Conservation (phyloP, 441 rosid species). For the Viola pubescens region DNA sequence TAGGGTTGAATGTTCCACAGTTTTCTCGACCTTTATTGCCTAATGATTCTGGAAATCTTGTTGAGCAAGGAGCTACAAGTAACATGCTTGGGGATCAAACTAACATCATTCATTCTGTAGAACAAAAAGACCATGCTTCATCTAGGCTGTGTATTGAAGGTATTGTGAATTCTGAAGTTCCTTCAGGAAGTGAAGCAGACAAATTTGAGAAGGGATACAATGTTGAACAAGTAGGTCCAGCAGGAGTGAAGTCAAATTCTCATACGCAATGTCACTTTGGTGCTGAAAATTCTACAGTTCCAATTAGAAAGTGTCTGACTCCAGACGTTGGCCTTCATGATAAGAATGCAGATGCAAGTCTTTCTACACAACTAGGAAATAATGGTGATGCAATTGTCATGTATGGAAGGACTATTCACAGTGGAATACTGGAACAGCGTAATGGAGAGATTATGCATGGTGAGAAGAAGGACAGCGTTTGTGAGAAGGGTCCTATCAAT, state of each 20-base stretch:
- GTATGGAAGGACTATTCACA: slow-evolving; percentile 21
- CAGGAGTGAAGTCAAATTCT: slow-evolving; percentile 25
- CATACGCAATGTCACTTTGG: slow-evolving; percentile 16
- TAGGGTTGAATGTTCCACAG: slow-evolving; percentile 66
- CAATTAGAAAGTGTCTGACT: slow-evolving; percentile 22
- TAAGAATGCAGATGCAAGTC: slow-evolving; percentile 16
- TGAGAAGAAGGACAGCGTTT: slow-evolving; percentile 31
- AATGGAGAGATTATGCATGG: slow-evolving; percentile 19
- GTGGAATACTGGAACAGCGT: slow-evolving; percentile 16
- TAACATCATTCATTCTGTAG: slow-evolving; percentile 22
- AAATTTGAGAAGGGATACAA: slow-evolving; percentile 26
- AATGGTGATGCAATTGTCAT: slow-evolving; percentile 23
- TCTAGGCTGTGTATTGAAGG: slow-evolving; percentile 27
- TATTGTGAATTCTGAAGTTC: slow-evolving; percentile 28
- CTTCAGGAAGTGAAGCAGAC: slow-evolving; percentile 28
- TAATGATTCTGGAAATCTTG: slow-evolving; percentile 29
- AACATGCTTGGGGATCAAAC: slow-evolving; percentile 26
- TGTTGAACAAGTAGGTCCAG: slow-evolving; percentile 31
- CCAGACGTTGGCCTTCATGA: slow-evolving; percentile 16
- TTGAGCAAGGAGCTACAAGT: slow-evolving; percentile 27
- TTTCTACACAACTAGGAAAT: slow-evolving; percentile 19
- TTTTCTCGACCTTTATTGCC: slow-evolving; percentile 45
- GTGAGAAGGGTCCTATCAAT: slow-evolving; percentile 69
- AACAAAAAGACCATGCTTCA: slow-evolving; percentile 27
- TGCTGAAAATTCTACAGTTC: slow-evolving; percentile 26